A percentile compares a stretch with the other conserved stretches of the same genome.
These are phyloP conservation scores for Backusella circina DNA, from an alignment of 192 early-diverging fungal genomes.

Conservation along the genomic window DNA sequence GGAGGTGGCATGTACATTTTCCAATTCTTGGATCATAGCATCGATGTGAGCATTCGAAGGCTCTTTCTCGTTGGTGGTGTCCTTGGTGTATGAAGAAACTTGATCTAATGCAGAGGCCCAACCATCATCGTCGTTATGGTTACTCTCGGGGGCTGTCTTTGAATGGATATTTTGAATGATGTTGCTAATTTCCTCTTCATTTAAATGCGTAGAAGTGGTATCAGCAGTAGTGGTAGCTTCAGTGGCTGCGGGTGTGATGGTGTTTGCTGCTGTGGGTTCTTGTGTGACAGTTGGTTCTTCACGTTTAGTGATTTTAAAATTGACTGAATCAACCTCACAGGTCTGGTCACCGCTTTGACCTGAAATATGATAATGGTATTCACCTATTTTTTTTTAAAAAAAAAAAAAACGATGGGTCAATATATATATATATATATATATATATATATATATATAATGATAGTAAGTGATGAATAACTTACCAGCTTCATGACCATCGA, in stretches of 20 bases:
- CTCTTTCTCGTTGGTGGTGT: not conserved
- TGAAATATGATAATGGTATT: conserved; percentile 12
- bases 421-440: no score
- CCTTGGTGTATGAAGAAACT: not conserved
- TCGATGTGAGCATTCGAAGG: not conserved
- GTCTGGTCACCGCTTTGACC: not conserved
- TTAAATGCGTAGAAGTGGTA: not conserved
- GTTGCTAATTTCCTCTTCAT: not conserved
- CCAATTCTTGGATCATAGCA: not conserved
- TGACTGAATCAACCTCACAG: conserved; percentile 12
- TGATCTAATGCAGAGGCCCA: conserved; percentile 1
- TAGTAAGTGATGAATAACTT: not conserved
- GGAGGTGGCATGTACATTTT: not conserved
- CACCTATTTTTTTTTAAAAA: no score
- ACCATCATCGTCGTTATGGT: not conserved
- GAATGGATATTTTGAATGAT: not conserved
- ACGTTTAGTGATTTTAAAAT: conserved; percentile 12
- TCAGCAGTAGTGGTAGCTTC: not conserved
- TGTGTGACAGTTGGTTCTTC: not conserved
- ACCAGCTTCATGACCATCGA: not conserved
- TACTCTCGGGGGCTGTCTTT: not conserved
- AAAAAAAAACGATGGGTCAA: no score
- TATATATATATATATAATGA: no score
- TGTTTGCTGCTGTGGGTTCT: not conserved
- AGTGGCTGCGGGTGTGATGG: not conserved